Conservation (phyloP, 164 flowering plant genomes). For the Santalum album region DNA sequence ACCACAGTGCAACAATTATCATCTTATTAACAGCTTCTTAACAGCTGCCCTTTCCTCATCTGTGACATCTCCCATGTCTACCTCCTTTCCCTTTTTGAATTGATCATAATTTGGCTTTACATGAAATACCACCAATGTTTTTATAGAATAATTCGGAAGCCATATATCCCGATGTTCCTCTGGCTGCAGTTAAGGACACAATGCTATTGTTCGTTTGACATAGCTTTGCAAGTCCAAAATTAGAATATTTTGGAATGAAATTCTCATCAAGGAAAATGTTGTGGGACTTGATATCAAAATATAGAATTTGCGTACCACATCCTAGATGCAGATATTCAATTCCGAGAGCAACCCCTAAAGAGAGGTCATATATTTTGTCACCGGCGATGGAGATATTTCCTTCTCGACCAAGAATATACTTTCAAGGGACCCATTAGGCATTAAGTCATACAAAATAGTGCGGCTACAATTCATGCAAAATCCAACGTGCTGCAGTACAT, state of each 20-base stretch:
- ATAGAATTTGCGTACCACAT: not conserved
- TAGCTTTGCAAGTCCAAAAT: not conserved
- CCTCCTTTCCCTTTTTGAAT: not conserved
- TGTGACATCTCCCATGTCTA: not conserved
- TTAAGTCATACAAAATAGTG: not conserved
- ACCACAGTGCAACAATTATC: no score
- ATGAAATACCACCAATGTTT: no score
- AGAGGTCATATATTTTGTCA: constrained; percentile 1
- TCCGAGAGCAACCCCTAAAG: no score
- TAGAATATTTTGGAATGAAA: not conserved
- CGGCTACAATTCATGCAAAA: no score
- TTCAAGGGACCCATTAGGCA: constrained; percentile 11
- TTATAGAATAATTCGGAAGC: no score
- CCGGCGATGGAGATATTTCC: not conserved
- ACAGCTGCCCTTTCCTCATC: not conserved
- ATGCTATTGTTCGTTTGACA: not conserved
- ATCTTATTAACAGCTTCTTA: no score
- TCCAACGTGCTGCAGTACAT: no score
- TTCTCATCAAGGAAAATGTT: no score
- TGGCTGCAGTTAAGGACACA: not conserved
- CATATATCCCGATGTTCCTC: not conserved
- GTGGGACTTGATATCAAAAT: not conserved
- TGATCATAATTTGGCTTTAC: not conserved
- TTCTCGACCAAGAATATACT: not conserved
- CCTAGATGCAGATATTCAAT: not conserved